Percentiles rank a stretch among this genome's conserved stretches.
Conservation (phyloP, 352 stramenopile genomes). For the Phytophthora boehmeriae region DNA sequence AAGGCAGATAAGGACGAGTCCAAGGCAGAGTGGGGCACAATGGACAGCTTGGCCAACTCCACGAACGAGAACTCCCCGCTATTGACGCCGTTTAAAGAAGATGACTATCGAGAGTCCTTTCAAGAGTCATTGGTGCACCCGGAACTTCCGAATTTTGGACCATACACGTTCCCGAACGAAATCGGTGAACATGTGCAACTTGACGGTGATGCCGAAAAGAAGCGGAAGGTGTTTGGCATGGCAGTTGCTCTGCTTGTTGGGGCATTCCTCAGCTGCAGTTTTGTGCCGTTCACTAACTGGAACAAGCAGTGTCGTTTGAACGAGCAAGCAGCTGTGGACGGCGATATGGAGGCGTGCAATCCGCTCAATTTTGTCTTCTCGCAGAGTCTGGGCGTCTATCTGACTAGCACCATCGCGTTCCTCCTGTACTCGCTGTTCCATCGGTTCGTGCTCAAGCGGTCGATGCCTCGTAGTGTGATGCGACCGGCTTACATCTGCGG, state of each 20-base stretch:
- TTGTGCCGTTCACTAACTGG: constrained; percentile 84
- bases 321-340: constrained; percentile 8
- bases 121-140: constrained; percentile 67
- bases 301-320: constrained; percentile 62
- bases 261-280: constrained; percentile 71
- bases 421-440: constrained; percentile 81
- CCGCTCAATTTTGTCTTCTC: constrained; percentile 86
- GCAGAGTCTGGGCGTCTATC: constrained; percentile 83
- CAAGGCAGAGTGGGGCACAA: constrained; percentile 17
- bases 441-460: constrained; percentile 73
- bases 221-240: constrained; percentile 65
- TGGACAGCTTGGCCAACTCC: constrained; percentile 26
- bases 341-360: constrained; percentile 70
- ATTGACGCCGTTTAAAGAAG: constrained; percentile 29
- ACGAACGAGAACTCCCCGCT: constrained; percentile 45
- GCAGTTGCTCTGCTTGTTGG: constrained; percentile 69
- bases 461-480: constrained; percentile 85
- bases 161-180: constrained; percentile 76
- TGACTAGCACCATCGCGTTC: constrained; percentile 78
- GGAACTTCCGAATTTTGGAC: constrained; percentile 84
- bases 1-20: not conserved
- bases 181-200: constrained; percentile 55
- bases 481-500: constrained; percentile 80
- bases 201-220: constrained; percentile 56
- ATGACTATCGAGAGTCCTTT: constrained; percentile 50